A percentile compares a stretch with the other conserved stretches of the same genome.
These are phyloP conservation scores for Fusarium neocosmosporiellum DNA, from an alignment of 2,329 filamentous ascomycete genomes.

Conservation along the genomic window DNA sequence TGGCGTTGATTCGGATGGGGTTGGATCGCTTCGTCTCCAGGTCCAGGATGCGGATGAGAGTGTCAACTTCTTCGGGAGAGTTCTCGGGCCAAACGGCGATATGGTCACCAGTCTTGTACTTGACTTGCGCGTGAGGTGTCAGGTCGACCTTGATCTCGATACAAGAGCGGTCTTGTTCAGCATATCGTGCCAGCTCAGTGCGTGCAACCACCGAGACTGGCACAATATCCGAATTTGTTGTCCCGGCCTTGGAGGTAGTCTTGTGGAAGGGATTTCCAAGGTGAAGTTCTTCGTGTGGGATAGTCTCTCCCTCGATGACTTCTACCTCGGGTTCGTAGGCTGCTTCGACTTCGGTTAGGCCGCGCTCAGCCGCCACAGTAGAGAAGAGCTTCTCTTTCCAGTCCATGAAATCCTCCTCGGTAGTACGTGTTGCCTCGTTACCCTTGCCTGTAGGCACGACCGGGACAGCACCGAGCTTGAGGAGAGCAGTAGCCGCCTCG, in stretches of 20 bases:
- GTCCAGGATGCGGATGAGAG: not conserved
- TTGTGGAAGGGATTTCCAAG: slow-evolving; percentile 8
- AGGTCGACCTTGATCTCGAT: slow-evolving; percentile 9
- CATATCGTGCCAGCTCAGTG: not conserved
- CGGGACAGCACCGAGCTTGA: not conserved
- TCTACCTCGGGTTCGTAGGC: not conserved
- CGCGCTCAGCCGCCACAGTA: not conserved
- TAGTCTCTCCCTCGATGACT: not conserved
- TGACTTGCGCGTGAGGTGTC: not conserved
- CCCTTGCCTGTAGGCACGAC: not conserved
- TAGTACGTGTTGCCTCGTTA: not conserved
- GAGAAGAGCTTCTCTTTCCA: not conserved
- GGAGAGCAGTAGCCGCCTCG: not conserved
- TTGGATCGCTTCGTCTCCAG: not conserved
- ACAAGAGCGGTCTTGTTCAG: not conserved
- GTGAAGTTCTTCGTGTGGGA: not conserved
- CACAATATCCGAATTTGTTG: not conserved
- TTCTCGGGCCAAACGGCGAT: not conserved
- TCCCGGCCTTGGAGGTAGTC: not conserved
- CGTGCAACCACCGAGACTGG: not conserved
- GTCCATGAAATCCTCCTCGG: not conserved
- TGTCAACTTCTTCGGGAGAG: not conserved
- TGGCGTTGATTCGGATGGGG: not conserved
- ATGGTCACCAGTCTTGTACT: not conserved
- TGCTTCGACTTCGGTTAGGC: not conserved